These are phyloP conservation scores for Corrigiola litoralis DNA, from an alignment of 179 eudicot species.

Conservation along the genomic window DNA sequence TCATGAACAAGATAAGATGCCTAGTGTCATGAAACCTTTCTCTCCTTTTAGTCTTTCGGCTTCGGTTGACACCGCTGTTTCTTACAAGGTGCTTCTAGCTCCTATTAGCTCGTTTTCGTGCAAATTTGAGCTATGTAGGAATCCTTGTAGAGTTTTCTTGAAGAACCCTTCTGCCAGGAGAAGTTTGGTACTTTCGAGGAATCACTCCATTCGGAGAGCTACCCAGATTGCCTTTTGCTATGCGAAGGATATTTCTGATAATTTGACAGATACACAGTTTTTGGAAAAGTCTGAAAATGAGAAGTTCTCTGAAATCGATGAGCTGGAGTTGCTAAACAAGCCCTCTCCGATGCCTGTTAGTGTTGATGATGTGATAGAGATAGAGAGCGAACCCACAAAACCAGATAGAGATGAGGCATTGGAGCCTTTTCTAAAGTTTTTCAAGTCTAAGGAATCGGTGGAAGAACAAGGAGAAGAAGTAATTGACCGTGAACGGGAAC, in stretches of 20 bases:
- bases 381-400: conserved; percentile 28
- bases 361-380: conserved; percentile 23
- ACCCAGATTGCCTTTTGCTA: conserved; percentile 39
- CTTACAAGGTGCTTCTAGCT: conserved; percentile 8
- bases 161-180: conserved; percentile 8
- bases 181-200: conserved; percentile 20
- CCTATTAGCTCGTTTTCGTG: conserved; percentile 3
- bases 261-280: conserved; percentile 23
- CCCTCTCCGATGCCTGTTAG: conserved; percentile 49
- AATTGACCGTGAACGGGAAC: conserved; percentile 21
- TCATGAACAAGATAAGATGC: conserved; percentile 27
- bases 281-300: conserved; percentile 26
- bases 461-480: conserved; percentile 26
- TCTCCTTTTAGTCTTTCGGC: conserved; percentile 20
- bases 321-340: conserved; percentile 56
- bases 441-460: conserved; percentile 39
- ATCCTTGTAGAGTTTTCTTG: conserved; percentile 17
- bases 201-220: conserved; percentile 26
- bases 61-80: not conserved
- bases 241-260: conserved; percentile 36
- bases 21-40: conserved; percentile 20
- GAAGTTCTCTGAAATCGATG: conserved; percentile 32
- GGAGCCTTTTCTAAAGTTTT: conserved; percentile 69
- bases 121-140: conserved; percentile 20
- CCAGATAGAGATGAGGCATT: conserved; percentile 49